phyloP scores from a whole-genome alignment of 805 yeast species.

The Candida nemodendra region DNA sequence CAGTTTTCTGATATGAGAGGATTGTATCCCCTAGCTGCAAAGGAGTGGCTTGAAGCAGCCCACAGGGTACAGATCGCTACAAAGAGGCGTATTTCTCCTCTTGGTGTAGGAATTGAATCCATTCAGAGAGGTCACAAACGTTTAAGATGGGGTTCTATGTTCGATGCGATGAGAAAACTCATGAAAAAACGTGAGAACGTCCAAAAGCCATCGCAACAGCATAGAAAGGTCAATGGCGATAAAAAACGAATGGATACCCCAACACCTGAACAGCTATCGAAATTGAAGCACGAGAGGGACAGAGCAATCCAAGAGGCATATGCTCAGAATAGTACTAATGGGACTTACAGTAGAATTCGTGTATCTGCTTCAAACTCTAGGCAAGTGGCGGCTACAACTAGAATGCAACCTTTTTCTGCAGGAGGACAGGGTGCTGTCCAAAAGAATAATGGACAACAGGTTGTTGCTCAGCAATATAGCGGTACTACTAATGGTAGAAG shows the following conservation, averaged over 20 bases:
- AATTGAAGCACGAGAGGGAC: conserved; percentile 82
- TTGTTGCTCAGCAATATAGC: not conserved
- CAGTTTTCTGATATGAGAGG: conserved; percentile 88
- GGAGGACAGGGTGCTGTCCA: conserved; percentile 4
- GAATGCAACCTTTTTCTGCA: conserved; percentile 9
- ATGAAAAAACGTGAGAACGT: conserved; percentile 86
- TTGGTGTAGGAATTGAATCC: conserved; percentile 91
- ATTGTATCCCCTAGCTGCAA: conserved; percentile 76
- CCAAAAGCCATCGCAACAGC: conserved; percentile 53
- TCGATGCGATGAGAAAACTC: conserved; percentile 88
- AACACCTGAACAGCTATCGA: conserved; percentile 82
- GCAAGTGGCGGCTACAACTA: conserved; percentile 14
- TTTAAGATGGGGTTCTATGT: conserved; percentile 94
- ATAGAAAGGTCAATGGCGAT: conserved; percentile 30
- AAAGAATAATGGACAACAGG: conserved; percentile 5
- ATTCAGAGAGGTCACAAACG: conserved; percentile 91
- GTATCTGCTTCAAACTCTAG: conserved; percentile 20
- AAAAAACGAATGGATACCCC: conserved; percentile 49
- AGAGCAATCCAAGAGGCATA: conserved; percentile 78
- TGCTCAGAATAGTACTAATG: conserved; percentile 31
- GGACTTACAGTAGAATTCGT: conserved; percentile 23
- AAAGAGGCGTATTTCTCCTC: conserved; percentile 83
- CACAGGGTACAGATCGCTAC: conserved; percentile 85
- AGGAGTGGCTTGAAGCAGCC: conserved; percentile 89
- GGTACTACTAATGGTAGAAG: not conserved